phyloP scores from a whole-genome alignment of 257 asterid species.

The Solanum corneliomulleri region DNA sequence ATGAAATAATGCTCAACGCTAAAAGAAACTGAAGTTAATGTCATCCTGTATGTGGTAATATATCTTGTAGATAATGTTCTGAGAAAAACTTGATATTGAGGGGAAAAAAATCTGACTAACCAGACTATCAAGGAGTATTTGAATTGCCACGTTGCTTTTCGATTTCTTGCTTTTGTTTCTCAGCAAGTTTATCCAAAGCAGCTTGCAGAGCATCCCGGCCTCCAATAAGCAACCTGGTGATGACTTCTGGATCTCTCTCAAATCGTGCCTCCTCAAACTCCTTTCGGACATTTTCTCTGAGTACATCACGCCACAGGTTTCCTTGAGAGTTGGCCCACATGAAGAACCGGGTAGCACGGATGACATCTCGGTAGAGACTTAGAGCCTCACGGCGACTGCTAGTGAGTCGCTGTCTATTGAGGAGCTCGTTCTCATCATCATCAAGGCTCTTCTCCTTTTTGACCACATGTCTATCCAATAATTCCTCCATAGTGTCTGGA shows the following conservation, averaged over 20 bases:
- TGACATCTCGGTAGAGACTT: conserved; percentile 75
- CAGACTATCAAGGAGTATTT: not conserved
- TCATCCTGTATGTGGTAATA: not conserved
- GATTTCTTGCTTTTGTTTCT: conserved; percentile 79
- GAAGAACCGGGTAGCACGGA: conserved; percentile 82
- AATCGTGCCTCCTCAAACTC: conserved; percentile 81
- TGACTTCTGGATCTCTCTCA: conserved; percentile 72
- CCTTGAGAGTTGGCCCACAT: conserved; percentile 83
- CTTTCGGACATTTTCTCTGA: conserved; percentile 84
- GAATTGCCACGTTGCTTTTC: conserved; percentile 45
- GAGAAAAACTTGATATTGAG: not conserved
- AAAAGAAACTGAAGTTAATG: not conserved
- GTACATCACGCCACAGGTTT: conserved; percentile 73
- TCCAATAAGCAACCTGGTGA: conserved; percentile 74
- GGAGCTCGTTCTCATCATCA: conserved; percentile 52
- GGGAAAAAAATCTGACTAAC: not conserved
- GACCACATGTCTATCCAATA: conserved; percentile 66
- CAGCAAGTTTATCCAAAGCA: conserved; percentile 84
- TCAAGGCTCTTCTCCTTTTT: conserved; percentile 35
- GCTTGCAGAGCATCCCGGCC: conserved; percentile 80
- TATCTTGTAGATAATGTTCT: not conserved
- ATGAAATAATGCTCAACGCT: not conserved
- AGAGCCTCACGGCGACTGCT: conserved; percentile 83
- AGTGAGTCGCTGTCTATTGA: conserved; percentile 60
- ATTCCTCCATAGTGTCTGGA: conserved; percentile 86